Conservation (phyloP, 805 yeast species). For the Brettanomyces naardenensis region DNA sequence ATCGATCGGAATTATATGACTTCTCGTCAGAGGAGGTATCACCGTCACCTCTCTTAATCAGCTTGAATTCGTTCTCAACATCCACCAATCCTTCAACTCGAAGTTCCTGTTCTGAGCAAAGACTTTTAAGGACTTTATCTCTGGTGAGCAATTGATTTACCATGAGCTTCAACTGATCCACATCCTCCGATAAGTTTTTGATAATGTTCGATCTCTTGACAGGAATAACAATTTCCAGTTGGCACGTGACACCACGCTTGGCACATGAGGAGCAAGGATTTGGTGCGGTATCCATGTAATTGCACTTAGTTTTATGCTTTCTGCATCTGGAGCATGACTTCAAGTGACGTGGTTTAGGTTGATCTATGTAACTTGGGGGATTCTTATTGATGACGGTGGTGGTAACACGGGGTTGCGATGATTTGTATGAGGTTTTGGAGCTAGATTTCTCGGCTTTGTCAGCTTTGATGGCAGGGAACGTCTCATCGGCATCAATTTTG, state of each 20-base stretch:
- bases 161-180: slow-evolving; percentile 21
- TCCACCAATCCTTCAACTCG: slow-evolving; percentile 24
- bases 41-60: no score
- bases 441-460: not conserved
- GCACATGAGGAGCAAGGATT: slow-evolving; percentile 50
- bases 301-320: slow-evolving; percentile 60
- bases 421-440: not conserved
- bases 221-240: slow-evolving; percentile 46
- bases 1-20: not conserved
- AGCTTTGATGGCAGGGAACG: not conserved
- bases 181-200: slow-evolving; percentile 25
- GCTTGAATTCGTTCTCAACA: no score
- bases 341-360: slow-evolving; percentile 33
- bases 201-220: slow-evolving; percentile 39
- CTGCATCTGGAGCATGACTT: slow-evolving; percentile 61
- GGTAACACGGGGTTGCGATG: slow-evolving; percentile 9
- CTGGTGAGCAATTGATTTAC: slow-evolving; percentile 23
- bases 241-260: slow-evolving; percentile 43
- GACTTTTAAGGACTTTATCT: slow-evolving; percentile 17
- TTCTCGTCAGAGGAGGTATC: not conserved
- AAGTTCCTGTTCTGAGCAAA: slow-evolving; percentile 21
- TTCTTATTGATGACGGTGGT: slow-evolving; percentile 15
- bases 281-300: slow-evolving; percentile 44
- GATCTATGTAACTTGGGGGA: slow-evolving; percentile 14
- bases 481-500: not conserved